phyloP scores from a whole-genome alignment of 108 stramenopile species.

The Asterionellopsis glacialis region DNA sequence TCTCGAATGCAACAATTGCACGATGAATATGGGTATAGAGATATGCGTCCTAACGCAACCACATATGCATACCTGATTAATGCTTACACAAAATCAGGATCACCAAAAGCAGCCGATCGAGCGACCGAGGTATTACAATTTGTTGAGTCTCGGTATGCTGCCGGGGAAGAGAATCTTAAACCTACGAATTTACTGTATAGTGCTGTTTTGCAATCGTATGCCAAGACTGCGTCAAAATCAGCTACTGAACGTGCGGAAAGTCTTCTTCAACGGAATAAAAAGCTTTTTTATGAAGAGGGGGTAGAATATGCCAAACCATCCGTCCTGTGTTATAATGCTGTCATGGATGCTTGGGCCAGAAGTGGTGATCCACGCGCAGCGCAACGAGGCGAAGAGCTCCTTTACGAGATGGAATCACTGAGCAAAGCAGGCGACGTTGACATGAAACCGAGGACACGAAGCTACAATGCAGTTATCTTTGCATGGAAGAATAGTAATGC shows the following conservation, averaged over 20 bases:
- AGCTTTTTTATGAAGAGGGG: conserved; percentile 25
- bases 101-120: conserved; percentile 32
- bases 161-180: background rate
- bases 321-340: conserved; percentile 22
- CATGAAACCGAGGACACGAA: conserved; percentile 17
- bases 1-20: conserved; percentile 4
- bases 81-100: conserved; percentile 46
- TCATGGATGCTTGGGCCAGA: conserved; percentile 43
- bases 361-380: conserved; percentile 44
- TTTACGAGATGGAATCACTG: conserved; percentile 8
- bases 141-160: background rate
- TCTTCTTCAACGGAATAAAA: conserved; percentile 22
- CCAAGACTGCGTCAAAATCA: conserved; percentile 21
- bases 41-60: conserved; percentile 4
- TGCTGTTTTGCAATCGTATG: conserved; percentile 29
- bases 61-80: conserved; percentile 1
- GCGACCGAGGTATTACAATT: conserved; percentile 6
- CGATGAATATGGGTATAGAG: background rate
- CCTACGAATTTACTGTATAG: conserved; percentile 13
- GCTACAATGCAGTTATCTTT: conserved; percentile 41
- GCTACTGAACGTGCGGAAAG: conserved; percentile 14
- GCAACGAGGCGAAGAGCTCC: conserved; percentile 25
- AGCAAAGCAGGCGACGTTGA: conserved; percentile 3
- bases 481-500: conserved; percentile 45
- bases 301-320: conserved; percentile 7